Percentiles rank a stretch among this genome's conserved stretches.
These are phyloP conservation scores for Lantana camara DNA, from an alignment of 257 asterid species.

Conservation along the genomic window DNA sequence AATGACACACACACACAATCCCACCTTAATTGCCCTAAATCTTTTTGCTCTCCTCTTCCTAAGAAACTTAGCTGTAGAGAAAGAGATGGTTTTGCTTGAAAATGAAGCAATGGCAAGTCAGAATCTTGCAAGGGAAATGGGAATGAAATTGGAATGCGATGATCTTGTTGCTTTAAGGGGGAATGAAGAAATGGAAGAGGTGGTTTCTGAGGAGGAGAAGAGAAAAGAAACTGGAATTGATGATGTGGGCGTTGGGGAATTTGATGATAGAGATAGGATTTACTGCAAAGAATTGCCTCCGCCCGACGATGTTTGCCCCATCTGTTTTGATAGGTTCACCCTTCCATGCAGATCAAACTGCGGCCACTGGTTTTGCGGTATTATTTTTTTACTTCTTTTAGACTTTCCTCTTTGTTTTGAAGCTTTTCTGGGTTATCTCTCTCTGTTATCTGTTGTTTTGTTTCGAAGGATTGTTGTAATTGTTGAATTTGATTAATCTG, in stretches of 20 bases:
- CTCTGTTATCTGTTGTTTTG: too few species aligned
- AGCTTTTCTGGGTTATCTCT: too few species aligned
- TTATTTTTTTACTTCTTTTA: background rate
- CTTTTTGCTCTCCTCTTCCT: background rate
- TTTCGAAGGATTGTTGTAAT: too few species aligned
- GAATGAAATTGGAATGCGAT: conserved; percentile 13
- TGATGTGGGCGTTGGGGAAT: background rate
- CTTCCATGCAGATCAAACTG: conserved; percentile 61
- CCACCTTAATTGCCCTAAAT: background rate
- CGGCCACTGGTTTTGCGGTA: conserved; percentile 73
- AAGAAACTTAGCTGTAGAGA: background rate
- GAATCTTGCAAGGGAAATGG: conserved; percentile 19
- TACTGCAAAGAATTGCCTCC: conserved; percentile 36
- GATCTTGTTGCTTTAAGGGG: background rate
- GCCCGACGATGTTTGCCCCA: conserved; percentile 63
- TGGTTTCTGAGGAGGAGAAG: background rate
- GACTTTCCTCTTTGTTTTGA: background rate
- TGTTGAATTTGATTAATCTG: too few species aligned
- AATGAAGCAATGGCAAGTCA: conserved; percentile 1
- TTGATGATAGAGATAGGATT: conserved; percentile 11
- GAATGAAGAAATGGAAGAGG: conserved; percentile 3
- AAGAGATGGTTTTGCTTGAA: conserved; percentile 16
- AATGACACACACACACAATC: background rate
- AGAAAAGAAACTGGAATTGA: background rate
- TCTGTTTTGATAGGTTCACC: conserved; percentile 58